These are phyloP conservation scores for Alternaria sp. DNA, from an alignment of 2,329 filamentous ascomycete genomes.

Conservation along the genomic window DNA sequence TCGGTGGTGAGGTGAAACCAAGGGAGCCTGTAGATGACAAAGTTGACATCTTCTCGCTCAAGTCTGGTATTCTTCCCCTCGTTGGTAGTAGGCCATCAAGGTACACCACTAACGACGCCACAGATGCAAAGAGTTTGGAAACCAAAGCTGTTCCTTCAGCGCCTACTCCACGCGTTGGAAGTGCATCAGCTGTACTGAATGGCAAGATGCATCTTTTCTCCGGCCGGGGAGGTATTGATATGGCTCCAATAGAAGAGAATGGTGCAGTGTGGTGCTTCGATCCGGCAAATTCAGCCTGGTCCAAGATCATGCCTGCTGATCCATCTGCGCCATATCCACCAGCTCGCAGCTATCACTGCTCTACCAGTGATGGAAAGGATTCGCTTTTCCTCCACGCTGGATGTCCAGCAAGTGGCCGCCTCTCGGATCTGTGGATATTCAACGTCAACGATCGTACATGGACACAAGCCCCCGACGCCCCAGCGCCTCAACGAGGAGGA, in stretches of 20 bases:
- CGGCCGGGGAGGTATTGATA: slow-evolving; percentile 73
- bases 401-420: slow-evolving; percentile 68
- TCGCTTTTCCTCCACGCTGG: slow-evolving; percentile 81
- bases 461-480: slow-evolving; percentile 72
- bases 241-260: slow-evolving; percentile 75
- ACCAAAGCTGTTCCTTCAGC: slow-evolving; percentile 51
- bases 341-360: slow-evolving; percentile 75
- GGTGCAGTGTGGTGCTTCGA: slow-evolving; percentile 81
- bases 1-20: slow-evolving; percentile 76
- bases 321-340: slow-evolving; percentile 63
- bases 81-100: slow-evolving; percentile 25
- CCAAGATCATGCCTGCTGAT: slow-evolving; percentile 65
- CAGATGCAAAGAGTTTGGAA: slow-evolving; percentile 56
- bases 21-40: slow-evolving; percentile 75
- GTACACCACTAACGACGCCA: slow-evolving; percentile 28
- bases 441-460: slow-evolving; percentile 70
- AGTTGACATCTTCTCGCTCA: slow-evolving; percentile 70
- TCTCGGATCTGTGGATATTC: slow-evolving; percentile 81
- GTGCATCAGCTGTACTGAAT: slow-evolving; percentile 73
- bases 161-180: slow-evolving; percentile 74
- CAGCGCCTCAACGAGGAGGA: slow-evolving; percentile 71
- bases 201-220: slow-evolving; percentile 82
- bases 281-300: slow-evolving; percentile 70
- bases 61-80: slow-evolving; percentile 27
- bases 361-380: slow-evolving; percentile 70